Base-by-base conservation (phyloP, 208 protist genomes). In the Crithidia thermophila region DNA sequence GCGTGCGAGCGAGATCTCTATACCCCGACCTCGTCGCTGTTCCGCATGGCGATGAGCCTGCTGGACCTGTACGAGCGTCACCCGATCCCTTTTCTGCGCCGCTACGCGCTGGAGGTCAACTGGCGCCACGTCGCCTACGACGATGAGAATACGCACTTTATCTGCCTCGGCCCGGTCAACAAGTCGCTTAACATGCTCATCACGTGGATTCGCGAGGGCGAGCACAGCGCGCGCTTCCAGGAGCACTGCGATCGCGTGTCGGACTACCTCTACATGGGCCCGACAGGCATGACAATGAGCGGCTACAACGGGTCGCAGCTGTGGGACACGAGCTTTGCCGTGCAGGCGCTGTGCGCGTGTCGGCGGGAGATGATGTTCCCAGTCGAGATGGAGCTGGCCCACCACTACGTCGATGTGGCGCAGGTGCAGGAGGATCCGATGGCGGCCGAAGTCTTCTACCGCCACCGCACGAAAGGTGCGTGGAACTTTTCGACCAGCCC, bases 231-330 rank as follows among this genome's bases (percentile, higher is more conserved):
- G 28, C 82, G 87, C 33, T 97, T 96, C 66, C 68, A 90, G 65
- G 78, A 80, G 64, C 97, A 99, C 81, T 39, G 82, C 37, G 65
- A 95, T 30, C 87, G 97, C 46, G 45, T 99, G 14, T 57, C 79
- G 18, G 98, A 99, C 82, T 99, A 99, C 85, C 76, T 99, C 21
- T 99, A 95, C 92, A 84, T 98, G 64, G 77, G 79, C 18, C 67
- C 85, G 16, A 91, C 96, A 25, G 98, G 98, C 46, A 97, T 99
- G 94, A 93, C 96, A 49, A 99, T 99, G 97, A 94, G 95, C 61
- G 98, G 98, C 31, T 99, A 99, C 80, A 99, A 99, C 82, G 98
- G 98, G 3, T 98, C 93, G 28, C 98, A 99, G 85, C 83, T 99
- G 40, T 99, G 98, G 98, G 98, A 99, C 80, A 98, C 98, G 21